Evolutionary conservation across 805 yeast species (phyloP), one percentile per base, ranked within the genome.

Genomic region (Myxozyma melibiosi): DNA sequence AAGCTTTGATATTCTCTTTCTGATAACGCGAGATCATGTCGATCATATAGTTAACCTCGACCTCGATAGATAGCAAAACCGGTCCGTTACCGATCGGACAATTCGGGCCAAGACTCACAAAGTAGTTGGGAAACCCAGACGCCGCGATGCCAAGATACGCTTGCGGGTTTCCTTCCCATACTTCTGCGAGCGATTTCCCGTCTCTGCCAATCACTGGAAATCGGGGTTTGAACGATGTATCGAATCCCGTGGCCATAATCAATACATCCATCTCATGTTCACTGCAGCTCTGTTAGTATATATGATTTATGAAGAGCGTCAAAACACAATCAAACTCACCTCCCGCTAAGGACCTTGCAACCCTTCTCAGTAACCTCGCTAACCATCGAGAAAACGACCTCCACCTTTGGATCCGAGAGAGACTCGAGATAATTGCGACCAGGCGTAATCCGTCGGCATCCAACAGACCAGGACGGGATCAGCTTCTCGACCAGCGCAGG

Each of bases 371-470:
- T 47, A 35, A 62, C 25, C 18, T 30, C 20, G 22, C 34, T 46
- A 25, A 61, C 57, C 27, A 20, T 45, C 9, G 53, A 47, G 9
- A 51, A 42, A 3, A 16, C 41, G 31, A 24, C 44, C n/a, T 31
- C 31, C 33, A 62, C 65, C 22, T 61, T 51, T 18, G 45, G n/a
- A n/a, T n/a, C n/a, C n/a, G n/a, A 37, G 18, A 62, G 28, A 4
- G 65, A 44, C 27, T 53, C 47, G 22, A 62, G 57, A 31, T 62
- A 62, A 8, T 57, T 60, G 14, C 41, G 27, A 22, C 65, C 65
- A 6, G 65, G 65, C 6, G 65, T 62, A 22, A 58, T 52, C 18
- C 65, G 33, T 18, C 65, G 59, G 44, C 65, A 62, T 18, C 61
- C 58, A 3, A 47, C 45, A 8, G 62, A 35, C 25, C 49, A 62